Evolutionary conservation across 2,329 filamentous ascomycete genomes (phyloP).

Genomic region (Chrysoporthe cubensis): DNA sequence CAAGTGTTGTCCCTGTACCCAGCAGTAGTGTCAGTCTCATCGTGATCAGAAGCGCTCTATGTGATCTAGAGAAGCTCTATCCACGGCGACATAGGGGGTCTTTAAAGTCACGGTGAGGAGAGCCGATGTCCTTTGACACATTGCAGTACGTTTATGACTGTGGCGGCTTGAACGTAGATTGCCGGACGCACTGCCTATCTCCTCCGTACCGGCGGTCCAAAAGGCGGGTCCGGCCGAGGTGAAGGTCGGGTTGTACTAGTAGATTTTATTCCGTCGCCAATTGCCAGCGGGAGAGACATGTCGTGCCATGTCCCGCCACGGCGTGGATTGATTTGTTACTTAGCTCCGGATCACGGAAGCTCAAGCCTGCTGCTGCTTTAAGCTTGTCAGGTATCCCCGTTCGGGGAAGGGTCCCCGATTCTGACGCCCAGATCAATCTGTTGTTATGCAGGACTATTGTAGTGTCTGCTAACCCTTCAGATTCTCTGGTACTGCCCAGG

Average conservation of each 20-base stretch:
- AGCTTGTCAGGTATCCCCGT: neutral
- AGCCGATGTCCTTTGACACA: neutral
- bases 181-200: conserved; percentile 6
- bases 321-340: too few species aligned
- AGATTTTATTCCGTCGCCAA: neutral
- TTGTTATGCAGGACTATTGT: neutral
- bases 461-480: neutral
- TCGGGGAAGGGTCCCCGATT: neutral
- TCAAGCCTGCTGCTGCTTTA: neutral
- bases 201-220: conserved; percentile 1
- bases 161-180: neutral
- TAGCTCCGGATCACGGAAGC: too few species aligned
- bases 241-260: neutral
- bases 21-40: conserved; percentile 19
- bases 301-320: too few species aligned
- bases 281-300: too few species aligned
- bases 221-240: neutral
- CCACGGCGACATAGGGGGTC: too few species aligned
- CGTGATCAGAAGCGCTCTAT: neutral
- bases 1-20: neutral
- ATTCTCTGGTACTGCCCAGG: neutral
- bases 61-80: neutral
- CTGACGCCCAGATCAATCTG: neutral
- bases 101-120: neutral
- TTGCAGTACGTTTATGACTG: neutral